These are phyloP conservation scores for Tagetes erecta DNA, from an alignment of 129 eudicot genomes.

Conservation along the genomic window DNA sequence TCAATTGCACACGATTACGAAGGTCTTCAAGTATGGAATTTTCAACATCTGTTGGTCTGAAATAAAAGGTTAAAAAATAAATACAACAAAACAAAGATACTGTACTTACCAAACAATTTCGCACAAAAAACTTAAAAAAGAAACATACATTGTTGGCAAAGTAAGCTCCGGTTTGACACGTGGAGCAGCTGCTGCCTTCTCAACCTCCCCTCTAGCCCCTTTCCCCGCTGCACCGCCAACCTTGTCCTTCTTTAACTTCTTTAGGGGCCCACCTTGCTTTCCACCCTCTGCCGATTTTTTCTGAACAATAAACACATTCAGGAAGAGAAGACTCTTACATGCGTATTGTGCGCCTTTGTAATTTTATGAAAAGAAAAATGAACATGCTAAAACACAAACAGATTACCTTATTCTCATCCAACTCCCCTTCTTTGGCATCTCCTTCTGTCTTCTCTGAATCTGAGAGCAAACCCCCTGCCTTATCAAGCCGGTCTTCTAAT, in stretches of 20 bases:
- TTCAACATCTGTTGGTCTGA: conserved; percentile 85
- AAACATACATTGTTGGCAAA: conserved; percentile 75
- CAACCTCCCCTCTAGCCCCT: conserved; percentile 71
- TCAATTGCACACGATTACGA: conserved; percentile 91
- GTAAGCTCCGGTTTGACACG: conserved; percentile 91
- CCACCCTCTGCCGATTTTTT: conserved; percentile 86
- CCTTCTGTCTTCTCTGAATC: conserved; percentile 85
- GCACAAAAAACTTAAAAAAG: conserved; percentile 5
- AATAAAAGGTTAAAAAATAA: not conserved
- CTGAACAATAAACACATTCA: conserved; percentile 41
- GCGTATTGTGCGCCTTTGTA: conserved; percentile 17
- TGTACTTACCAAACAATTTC: not conserved
- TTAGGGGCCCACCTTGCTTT: conserved; percentile 83
- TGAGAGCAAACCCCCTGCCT: conserved; percentile 60
- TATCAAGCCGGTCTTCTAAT: conserved; percentile 86
- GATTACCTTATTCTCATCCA: conserved; percentile 77
- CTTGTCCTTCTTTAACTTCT: conserved; percentile 90
- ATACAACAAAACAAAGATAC: not conserved
- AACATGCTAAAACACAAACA: conserved; percentile 7
- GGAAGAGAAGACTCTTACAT: conserved; percentile 5
- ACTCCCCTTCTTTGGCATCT: conserved; percentile 80
- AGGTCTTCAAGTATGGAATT: conserved; percentile 89
- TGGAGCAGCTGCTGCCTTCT: conserved; percentile 63
- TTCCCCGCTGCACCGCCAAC: conserved; percentile 65
- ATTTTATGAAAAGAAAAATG: not conserved